Conservation (phyloP, 2,329 filamentous ascomycete genomes). For the Claviceps sp. region DNA sequence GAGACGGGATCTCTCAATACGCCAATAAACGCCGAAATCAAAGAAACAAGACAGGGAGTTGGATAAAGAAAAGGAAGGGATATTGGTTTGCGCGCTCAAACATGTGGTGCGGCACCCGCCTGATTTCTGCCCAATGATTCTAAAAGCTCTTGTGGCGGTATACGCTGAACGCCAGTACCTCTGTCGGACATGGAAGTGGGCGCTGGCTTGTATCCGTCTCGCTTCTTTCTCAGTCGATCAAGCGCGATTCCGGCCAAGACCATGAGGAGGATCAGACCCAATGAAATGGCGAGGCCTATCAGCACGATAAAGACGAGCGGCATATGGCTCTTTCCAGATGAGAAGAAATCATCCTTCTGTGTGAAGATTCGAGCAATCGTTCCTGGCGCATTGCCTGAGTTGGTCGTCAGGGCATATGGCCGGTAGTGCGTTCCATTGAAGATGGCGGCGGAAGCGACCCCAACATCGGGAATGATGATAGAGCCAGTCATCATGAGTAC, state of each 20-base stretch:
- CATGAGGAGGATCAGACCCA: constrained; percentile 64
- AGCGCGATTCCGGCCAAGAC: constrained; percentile 62
- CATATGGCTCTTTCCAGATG: constrained; percentile 41
- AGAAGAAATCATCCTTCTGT: constrained; percentile 67
- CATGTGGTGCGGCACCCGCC: constrained; percentile 32
- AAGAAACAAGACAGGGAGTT: not conserved
- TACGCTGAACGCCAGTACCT: constrained; percentile 42
- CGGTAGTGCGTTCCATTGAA: constrained; percentile 71
- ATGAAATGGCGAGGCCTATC: constrained; percentile 65
- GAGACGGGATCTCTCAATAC: not conserved
- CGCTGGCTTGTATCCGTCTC: constrained; percentile 70
- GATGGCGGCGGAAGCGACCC: constrained; percentile 71
- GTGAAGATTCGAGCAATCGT: constrained; percentile 75
- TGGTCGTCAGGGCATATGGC: constrained; percentile 71
- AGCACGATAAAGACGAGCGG: constrained; percentile 67
- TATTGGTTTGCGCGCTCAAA: constrained; percentile 24
- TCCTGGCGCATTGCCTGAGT: constrained; percentile 48
- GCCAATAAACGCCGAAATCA: not conserved
- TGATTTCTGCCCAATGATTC: constrained; percentile 37
- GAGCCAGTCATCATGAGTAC: constrained; percentile 75
- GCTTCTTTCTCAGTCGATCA: constrained; percentile 62
- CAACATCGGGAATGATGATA: constrained; percentile 61
- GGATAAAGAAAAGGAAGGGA: constrained; percentile 10
- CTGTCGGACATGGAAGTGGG: constrained; percentile 52
- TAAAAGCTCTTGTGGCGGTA: constrained; percentile 48